phyloP scores from a whole-genome alignment of 495 filamentous ascomycete genomes.

The Aspergillus campestris region DNA sequence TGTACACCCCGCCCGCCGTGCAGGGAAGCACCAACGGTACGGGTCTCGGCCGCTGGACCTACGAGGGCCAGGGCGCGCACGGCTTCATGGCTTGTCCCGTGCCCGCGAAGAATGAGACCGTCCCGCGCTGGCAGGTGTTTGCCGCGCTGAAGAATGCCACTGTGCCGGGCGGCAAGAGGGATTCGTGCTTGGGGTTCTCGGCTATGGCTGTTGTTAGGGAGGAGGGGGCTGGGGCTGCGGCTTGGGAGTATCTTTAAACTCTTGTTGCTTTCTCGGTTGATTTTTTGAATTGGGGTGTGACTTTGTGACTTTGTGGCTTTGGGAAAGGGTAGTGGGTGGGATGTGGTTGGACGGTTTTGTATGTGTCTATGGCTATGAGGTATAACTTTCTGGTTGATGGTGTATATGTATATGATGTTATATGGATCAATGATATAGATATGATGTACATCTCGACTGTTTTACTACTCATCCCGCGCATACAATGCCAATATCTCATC shows the following conservation, averaged over 20 bases:
- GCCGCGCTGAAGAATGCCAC: slow-evolving; percentile 24
- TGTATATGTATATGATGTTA: too few species aligned
- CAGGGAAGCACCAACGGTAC: background rate
- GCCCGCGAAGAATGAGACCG: background rate
- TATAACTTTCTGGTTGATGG: too few species aligned
- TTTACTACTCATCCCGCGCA: slow-evolving; percentile 5
- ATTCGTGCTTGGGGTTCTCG: slow-evolving; percentile 27
- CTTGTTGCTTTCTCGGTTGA: background rate
- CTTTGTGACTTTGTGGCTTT: too few species aligned
- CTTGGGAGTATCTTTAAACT: slow-evolving; percentile 30
- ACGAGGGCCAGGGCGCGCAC: background rate
- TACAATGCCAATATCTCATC: slow-evolving; percentile 7
- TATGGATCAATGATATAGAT: too few species aligned
- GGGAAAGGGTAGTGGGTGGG: too few species aligned
- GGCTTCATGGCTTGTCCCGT: background rate
- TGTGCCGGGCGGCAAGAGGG: slow-evolving; percentile 22
- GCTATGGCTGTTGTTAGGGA: slow-evolving; percentile 12
- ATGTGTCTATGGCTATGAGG: too few species aligned
- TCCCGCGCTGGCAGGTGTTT: slow-evolving; percentile 25
- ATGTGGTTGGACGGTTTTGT: too few species aligned
- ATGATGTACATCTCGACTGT: too few species aligned
- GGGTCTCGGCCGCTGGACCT: background rate
- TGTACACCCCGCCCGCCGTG: background rate
- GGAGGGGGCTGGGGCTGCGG: slow-evolving; percentile 6
- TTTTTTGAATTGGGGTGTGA: too few species aligned